A percentile compares a stretch with the other conserved stretches of the same genome.
These are phyloP conservation scores for Canavalia ensiformis DNA, from an alignment of 306 rosid species.

Conservation along the genomic window DNA sequence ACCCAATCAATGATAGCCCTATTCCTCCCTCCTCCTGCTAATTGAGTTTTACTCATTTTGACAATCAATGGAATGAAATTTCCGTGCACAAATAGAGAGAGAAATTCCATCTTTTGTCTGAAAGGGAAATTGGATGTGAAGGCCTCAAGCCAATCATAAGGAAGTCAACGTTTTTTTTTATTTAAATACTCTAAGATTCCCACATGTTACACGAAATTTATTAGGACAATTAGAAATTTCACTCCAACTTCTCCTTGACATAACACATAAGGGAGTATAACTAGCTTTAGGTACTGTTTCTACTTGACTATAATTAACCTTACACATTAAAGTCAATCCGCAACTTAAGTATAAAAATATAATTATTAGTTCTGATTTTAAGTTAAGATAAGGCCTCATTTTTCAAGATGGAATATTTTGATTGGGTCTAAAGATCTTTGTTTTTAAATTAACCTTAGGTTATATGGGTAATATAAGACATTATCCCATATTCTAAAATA, in stretches of 20 bases:
- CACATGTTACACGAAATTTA: neutral
- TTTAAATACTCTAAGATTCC: neutral
- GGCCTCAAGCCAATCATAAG: neutral
- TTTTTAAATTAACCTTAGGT: too few relatives aligned
- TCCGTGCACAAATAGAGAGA: neutral
- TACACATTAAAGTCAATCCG: neutral
- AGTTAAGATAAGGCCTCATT: too few relatives aligned
- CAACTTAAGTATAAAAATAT: neutral
- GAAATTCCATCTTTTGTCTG: constrained; percentile 10
- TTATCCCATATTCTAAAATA: neutral
- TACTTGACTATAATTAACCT: neutral
- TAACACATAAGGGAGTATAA: neutral
- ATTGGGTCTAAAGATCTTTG: too few relatives aligned
- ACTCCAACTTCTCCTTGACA: constrained; percentile 4
- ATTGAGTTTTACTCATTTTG: neutral
- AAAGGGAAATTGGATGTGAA: constrained; percentile 26
- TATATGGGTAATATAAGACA: too few relatives aligned
- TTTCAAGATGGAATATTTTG: too few relatives aligned
- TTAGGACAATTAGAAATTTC: neutral
- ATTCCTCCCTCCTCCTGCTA: neutral
- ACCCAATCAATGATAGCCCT: neutral
- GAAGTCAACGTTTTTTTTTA: constrained; percentile 25
- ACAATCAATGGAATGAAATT: constrained; percentile 6
- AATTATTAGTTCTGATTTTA: too few relatives aligned
- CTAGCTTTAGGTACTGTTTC: constrained; percentile 3